A percentile compares a stretch with the other conserved stretches of the same genome.
Conservation (phyloP, 768 basidiomycete species). For the Dioszegia aurantiaca region DNA sequence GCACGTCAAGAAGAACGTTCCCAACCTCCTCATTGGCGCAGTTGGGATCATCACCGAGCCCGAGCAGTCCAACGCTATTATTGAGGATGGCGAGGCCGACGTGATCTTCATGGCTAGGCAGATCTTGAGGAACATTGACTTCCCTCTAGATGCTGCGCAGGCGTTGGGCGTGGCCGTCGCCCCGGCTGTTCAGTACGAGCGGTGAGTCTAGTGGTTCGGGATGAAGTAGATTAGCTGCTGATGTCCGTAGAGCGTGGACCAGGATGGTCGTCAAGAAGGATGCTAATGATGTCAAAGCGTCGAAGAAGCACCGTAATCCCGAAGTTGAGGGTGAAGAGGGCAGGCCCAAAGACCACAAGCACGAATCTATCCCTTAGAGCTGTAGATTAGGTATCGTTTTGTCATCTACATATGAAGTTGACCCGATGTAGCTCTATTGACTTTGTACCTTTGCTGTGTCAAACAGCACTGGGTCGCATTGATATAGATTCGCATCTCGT, state of each 20-base stretch:
- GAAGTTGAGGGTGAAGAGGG: slow-evolving; percentile 18
- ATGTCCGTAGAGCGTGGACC: slow-evolving; percentile 36
- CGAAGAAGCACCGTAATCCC: slow-evolving; percentile 10
- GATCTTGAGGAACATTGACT: slow-evolving; percentile 66
- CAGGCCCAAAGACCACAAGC: neutral
- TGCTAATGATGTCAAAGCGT: neutral
- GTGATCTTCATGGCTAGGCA: slow-evolving; percentile 68
- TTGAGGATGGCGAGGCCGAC: slow-evolving; percentile 68
- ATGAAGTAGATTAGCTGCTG: neutral
- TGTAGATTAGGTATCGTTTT: no score
- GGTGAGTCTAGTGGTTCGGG: slow-evolving; percentile 21
- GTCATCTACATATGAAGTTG: no score
- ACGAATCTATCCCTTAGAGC: slow-evolving; percentile 12
- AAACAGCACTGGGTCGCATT: no score
- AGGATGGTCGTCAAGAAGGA: slow-evolving; percentile 38
- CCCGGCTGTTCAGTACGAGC: slow-evolving; percentile 67
- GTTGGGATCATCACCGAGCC: slow-evolving; percentile 74
- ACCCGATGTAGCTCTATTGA: neutral
- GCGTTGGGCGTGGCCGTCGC: slow-evolving; percentile 66
- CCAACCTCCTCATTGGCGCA: slow-evolving; percentile 56
- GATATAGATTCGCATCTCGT: no score
- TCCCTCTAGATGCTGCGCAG: slow-evolving; percentile 63
- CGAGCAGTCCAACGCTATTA: slow-evolving; percentile 62
- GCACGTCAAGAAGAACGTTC: slow-evolving; percentile 52
- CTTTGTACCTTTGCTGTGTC: no score